Evolutionary conservation across 2,329 filamentous ascomycete genomes (phyloP).

Genomic region (Botrytis pseudocinerea): DNA sequence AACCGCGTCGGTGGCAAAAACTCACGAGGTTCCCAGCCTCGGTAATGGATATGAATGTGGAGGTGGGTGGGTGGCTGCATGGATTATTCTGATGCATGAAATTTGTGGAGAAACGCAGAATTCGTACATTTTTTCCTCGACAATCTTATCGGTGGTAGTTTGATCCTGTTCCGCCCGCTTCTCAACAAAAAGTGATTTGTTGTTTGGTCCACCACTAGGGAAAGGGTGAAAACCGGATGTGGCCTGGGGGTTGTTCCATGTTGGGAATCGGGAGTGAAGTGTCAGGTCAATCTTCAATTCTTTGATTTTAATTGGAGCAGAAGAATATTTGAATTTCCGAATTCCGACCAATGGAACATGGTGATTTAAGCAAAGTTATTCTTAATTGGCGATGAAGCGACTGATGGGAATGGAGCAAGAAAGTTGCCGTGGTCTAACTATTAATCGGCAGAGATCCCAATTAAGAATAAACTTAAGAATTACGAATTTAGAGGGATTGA

Average conservation of each 20-base stretch:
- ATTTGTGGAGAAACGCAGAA: neutral
- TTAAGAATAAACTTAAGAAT: neutral
- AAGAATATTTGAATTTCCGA: neutral
- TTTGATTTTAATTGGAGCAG: neutral
- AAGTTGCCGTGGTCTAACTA: no score
- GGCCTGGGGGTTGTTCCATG: slow-evolving; percentile 1
- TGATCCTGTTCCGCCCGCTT: neutral
- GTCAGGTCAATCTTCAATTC: slow-evolving; percentile 5
- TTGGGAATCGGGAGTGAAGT: neutral
- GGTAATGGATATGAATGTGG: slow-evolving; percentile 5
- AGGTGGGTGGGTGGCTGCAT: slow-evolving; percentile 17
- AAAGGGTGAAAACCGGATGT: neutral
- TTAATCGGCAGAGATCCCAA: neutral
- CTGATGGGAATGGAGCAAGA: neutral
- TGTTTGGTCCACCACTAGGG: neutral
- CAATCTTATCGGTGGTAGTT: slow-evolving; percentile 6
- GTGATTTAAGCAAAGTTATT: neutral
- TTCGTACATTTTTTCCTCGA: neutral
- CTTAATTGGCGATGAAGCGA: neutral
- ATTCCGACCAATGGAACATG: neutral
- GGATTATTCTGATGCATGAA: slow-evolving; percentile 5
- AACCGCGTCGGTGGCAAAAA: neutral
- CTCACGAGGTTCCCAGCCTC: neutral
- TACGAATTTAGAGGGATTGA: neutral
- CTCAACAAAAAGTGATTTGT: slow-evolving; percentile 5